A percentile compares a stretch with the other conserved stretches of the same genome.
phyloP scores from a whole-genome alignment of 768 basidiomycete genomes.

The Mycena haematopus region DNA sequence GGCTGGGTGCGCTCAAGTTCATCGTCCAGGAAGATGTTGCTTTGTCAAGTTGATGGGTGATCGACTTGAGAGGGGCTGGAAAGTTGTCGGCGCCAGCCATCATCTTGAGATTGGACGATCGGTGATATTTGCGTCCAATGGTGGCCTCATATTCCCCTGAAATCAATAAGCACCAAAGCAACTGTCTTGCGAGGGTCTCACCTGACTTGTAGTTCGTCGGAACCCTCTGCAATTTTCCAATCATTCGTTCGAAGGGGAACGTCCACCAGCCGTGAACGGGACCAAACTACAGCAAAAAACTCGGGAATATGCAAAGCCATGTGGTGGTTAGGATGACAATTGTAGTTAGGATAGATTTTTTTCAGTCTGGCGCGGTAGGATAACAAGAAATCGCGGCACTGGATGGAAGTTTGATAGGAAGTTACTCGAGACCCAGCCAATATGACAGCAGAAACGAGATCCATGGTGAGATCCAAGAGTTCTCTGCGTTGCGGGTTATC shows the following conservation, averaged over 20 bases:
- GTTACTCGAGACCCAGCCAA: slow-evolving; percentile 32
- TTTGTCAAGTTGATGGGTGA: too few species aligned
- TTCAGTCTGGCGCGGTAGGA: background rate
- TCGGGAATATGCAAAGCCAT: slow-evolving; percentile 37
- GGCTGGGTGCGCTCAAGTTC: too few species aligned
- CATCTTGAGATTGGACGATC: too few species aligned
- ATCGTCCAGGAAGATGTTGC: too few species aligned
- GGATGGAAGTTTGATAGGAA: slow-evolving; percentile 7
- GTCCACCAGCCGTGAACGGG: slow-evolving; percentile 44
- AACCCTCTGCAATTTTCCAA: slow-evolving; percentile 33
- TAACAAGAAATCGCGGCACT: background rate
- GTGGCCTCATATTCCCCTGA: too few species aligned
- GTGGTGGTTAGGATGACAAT: slow-evolving; percentile 21
- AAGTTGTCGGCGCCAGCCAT: too few species aligned
- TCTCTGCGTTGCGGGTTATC: slow-evolving; percentile 15
- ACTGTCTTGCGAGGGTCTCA: too few species aligned
- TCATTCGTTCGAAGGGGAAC: slow-evolving; percentile 40
- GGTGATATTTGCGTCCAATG: too few species aligned
- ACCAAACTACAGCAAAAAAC: slow-evolving; percentile 37
- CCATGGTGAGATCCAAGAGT: slow-evolving; percentile 36
- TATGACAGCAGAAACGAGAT: slow-evolving; percentile 37
- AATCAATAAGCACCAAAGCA: too few species aligned
- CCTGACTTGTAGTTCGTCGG: slow-evolving; percentile 28
- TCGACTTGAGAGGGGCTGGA: too few species aligned
- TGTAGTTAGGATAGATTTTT: slow-evolving; percentile 36